Evolutionary conservation across 768 basidiomycete species (phyloP).

Genomic region (Sporobolomyces roseus): DNA sequence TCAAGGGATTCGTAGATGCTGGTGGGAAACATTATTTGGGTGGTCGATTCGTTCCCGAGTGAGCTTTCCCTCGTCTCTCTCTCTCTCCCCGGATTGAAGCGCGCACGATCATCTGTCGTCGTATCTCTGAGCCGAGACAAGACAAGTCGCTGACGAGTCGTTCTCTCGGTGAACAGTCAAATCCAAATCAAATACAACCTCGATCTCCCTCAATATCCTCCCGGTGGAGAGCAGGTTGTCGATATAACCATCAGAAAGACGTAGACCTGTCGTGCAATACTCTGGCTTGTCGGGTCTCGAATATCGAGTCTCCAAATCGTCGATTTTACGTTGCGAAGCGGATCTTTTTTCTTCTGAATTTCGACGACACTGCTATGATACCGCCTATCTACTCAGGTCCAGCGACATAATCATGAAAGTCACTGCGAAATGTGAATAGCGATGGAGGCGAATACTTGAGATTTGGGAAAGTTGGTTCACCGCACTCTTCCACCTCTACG

Average conservation of each 20-base stretch:
- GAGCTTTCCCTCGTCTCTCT: constrained; percentile 45
- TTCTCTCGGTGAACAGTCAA: constrained; percentile 52
- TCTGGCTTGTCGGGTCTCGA: too few relatives aligned
- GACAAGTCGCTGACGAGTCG: too few relatives aligned
- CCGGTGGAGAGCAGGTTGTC: constrained; percentile 72
- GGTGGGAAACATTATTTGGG: constrained; percentile 83
- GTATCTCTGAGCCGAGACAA: too few relatives aligned
- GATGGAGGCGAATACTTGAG: neutral
- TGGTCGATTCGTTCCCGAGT: constrained; percentile 88
- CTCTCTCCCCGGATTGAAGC: neutral
- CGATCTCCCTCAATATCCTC: constrained; percentile 73
- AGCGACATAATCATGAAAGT: too few relatives aligned
- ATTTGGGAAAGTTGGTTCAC: neutral
- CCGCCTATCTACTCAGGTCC: too few relatives aligned
- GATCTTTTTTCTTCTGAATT: too few relatives aligned
- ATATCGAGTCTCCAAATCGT: too few relatives aligned
- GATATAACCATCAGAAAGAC: constrained; percentile 56
- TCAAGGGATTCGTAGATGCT: constrained; percentile 58
- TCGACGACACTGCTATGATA: too few relatives aligned
- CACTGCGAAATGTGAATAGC: neutral
- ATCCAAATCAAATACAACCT: constrained; percentile 71
- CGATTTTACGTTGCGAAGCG: too few relatives aligned
- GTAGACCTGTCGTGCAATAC: too few relatives aligned
- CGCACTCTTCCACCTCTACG: neutral
- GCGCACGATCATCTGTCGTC: too few relatives aligned